These are phyloP conservation scores for Warburgia ugandensis DNA, from an alignment of 164 flowering plant genomes.

Conservation along the genomic window DNA sequence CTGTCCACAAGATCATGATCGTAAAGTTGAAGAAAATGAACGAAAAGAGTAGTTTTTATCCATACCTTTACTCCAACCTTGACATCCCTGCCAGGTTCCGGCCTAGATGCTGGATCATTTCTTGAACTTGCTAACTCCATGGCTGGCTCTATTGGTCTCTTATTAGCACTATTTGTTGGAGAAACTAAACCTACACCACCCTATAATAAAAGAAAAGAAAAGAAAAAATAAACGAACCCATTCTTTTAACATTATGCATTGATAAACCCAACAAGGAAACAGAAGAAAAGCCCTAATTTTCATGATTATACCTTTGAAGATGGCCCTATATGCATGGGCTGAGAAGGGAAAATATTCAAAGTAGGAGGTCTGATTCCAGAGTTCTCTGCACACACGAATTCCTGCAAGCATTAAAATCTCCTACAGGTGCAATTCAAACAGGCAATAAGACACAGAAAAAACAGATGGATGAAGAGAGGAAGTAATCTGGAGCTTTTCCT, in stretches of 20 bases:
- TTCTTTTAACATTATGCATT: neutral
- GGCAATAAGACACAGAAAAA: conserved; percentile 3
- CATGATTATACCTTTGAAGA: conserved; percentile 31
- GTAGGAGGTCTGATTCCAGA: conserved; percentile 88
- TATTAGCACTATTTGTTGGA: conserved; percentile 38
- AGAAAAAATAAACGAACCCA: too few species aligned
- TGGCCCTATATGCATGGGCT: conserved; percentile 97
- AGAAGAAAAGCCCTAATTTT: conserved; percentile 1
- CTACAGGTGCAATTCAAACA: neutral
- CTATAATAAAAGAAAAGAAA: conserved; percentile 32
- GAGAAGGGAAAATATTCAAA: conserved; percentile 95
- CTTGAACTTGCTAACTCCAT: conserved; percentile 63
- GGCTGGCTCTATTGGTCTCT: conserved; percentile 63
- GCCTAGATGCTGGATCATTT: conserved; percentile 31
- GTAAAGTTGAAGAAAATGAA: too few species aligned
- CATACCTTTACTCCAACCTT: conserved; percentile 40
- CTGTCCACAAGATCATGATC: too few species aligned
- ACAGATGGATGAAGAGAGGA: neutral
- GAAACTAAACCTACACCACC: conserved; percentile 37
- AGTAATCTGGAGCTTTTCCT: neutral
- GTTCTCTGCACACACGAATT: conserved; percentile 39
- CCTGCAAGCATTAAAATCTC: conserved; percentile 4
- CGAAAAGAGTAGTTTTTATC: too few species aligned
- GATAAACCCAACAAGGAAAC: neutral
- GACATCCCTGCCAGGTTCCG: conserved; percentile 46